A percentile compares a stretch with the other conserved stretches of the same genome.
Evolutionary conservation across 257 asterid species (phyloP).

Genomic region (Solanum stenotomum): DNA sequence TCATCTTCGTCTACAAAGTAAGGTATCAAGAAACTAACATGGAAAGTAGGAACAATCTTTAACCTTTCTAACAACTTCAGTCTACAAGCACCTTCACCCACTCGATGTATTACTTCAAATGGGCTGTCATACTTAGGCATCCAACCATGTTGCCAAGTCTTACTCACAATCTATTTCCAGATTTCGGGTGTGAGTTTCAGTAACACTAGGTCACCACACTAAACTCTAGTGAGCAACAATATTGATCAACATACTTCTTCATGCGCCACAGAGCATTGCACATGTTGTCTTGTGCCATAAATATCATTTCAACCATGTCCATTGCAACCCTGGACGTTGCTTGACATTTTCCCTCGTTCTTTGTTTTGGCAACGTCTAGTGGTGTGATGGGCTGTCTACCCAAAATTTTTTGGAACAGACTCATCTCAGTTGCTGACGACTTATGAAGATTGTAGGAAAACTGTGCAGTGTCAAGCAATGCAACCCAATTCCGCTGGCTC

Average conservation of each 20-base stretch:
- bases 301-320: neutral
- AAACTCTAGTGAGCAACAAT: neutral
- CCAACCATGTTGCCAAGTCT: neutral
- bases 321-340: neutral
- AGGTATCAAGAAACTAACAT: neutral
- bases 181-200: neutral
- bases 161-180: neutral
- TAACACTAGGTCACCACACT: neutral
- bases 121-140: neutral
- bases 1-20: neutral
- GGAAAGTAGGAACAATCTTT: neutral
- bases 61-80: neutral
- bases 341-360: neutral
- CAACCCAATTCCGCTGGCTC: neutral
- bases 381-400: neutral
- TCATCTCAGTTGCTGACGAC: neutral
- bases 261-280: too few species aligned
- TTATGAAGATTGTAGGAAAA: too few species aligned
- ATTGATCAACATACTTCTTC: neutral
- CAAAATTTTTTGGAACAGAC: rapidly evolving
- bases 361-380: neutral
- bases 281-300: neutral
- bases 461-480: neutral
- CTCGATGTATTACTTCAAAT: neutral
- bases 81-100: neutral